Base-by-base conservation (phyloP, 1,284 basidiomycete genomes). In the Volvariella surrecta region DNA sequence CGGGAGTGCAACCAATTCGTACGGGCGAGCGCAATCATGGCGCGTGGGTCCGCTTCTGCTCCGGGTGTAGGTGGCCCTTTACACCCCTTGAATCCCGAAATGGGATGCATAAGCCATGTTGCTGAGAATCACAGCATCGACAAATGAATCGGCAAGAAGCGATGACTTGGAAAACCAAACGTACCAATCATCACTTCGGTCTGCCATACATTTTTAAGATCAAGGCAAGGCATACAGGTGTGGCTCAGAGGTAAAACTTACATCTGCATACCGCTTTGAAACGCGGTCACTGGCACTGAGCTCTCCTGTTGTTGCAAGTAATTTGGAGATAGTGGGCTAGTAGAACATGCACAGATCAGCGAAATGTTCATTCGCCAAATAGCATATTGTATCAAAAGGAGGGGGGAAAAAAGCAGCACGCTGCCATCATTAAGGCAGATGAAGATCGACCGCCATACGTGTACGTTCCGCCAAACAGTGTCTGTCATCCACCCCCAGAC, bases 1-100 rank as follows among this genome's bases (percentile, higher is more conserved):
- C 61, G 59, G 0, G 62, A 60, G 60, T 74, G 72, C 4, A 74
- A 48, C 59, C 64, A 73, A 46, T 73, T 74, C 1, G 60, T 55
- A 13, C 71, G 59, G 0, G 72, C 68, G 1, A 73, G 49, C 3
- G 71, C 67, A 32, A 74, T 63, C 47, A 60, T 64, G 3, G 63
- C 64, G 10, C 71, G 56, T 4, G 70, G 66, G 46, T 72, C 70
- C 21, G 54, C 48, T 21, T 54, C 34, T 35, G 34, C 34, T 6
- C 34, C 58, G 11, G 54, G 51, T 28, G 39, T 43, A 28, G 49
- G 50, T 16, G 48, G 42, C 13, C 50, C 51, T 7, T 50, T 34
- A 9, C 32, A 21, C 15, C 40, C 46, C 4, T 49, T 32, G 16
- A 59, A 56, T 0, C 66, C 67, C 11, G 60, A 58, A 31, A 70